Evolutionary conservation across 140 eudicot genomes (phyloP).

Genomic region (Flaveria floridana): DNA sequence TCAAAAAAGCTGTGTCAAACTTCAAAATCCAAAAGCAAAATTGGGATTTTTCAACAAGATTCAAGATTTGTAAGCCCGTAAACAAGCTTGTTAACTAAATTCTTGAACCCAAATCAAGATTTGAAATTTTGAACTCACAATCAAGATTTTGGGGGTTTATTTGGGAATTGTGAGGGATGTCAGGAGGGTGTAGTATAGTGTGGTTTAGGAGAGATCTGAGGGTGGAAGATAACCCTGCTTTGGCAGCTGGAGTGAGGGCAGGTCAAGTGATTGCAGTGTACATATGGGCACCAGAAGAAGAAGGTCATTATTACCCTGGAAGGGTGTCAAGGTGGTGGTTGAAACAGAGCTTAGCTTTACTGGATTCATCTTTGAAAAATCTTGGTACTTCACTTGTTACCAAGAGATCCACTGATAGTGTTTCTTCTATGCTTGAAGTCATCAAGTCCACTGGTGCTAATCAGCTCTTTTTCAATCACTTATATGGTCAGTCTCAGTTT

Average conservation of each 20-base stretch:
- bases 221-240: constrained; percentile 94
- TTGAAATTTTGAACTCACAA: neutral
- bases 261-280: constrained; percentile 81
- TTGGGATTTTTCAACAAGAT: no score
- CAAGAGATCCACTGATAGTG: constrained; percentile 87
- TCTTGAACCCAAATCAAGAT: constrained; percentile 2
- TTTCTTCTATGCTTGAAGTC: constrained; percentile 74
- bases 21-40: no score
- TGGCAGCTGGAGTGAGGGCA: constrained; percentile 84
- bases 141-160: constrained; percentile 11
- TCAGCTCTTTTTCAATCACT: constrained; percentile 85
- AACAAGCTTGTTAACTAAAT: neutral
- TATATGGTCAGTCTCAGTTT: constrained; percentile 63
- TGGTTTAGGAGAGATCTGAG: constrained; percentile 94
- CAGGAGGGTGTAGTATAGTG: constrained; percentile 69
- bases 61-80: no score
- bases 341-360: constrained; percentile 76
- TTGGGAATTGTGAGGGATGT: constrained; percentile 32
- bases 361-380: constrained; percentile 75
- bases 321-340: constrained; percentile 99
- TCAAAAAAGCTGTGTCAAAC: no score
- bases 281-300: constrained; percentile 93
- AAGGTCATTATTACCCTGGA: constrained; percentile 84
- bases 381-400: constrained; percentile 84
- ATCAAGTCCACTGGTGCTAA: constrained; percentile 82